phyloP scores from a whole-genome alignment of 257 asterid species.

The Primulina eburnea region DNA sequence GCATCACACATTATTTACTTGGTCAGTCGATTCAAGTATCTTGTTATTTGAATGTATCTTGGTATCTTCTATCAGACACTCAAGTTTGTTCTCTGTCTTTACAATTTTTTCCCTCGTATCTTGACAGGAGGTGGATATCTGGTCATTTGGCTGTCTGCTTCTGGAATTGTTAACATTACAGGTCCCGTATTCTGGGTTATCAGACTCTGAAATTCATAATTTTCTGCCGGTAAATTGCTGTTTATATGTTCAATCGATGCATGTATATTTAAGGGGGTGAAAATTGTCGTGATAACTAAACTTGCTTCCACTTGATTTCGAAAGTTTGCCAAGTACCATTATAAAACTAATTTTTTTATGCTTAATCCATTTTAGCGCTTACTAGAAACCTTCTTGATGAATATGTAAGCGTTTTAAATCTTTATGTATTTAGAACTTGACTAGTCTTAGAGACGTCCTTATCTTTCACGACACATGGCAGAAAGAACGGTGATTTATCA shows the following conservation, averaged over 20 bases:
- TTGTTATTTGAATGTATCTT: neutral
- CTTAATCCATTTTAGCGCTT: neutral
- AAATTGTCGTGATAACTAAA: neutral
- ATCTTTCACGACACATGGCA: no score
- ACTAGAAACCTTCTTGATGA: neutral
- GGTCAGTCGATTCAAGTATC: neutral
- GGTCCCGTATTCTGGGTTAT: constrained; percentile 57
- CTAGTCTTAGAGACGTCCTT: neutral
- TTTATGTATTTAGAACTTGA: no score
- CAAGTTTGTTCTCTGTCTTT: constrained; percentile 12
- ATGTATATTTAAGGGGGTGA: neutral
- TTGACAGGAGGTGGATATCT: constrained; percentile 75
- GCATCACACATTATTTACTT: neutral
- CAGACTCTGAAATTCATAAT: constrained; percentile 4
- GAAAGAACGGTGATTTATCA: no score
- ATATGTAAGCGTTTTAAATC: neutral
- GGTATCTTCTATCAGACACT: neutral
- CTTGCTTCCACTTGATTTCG: neutral
- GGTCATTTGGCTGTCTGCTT: constrained; percentile 91
- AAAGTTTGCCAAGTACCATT: neutral
- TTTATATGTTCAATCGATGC: neutral
- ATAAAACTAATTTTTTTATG: neutral
- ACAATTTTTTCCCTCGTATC: constrained; percentile 18
- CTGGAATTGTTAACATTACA: constrained; percentile 72
- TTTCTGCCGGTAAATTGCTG: constrained; percentile 27